Percentiles rank a stretch among this genome's conserved stretches.
These are phyloP conservation scores for Dipodascopsis tothii DNA, from an alignment of 805 yeast species.

Conservation along the genomic window DNA sequence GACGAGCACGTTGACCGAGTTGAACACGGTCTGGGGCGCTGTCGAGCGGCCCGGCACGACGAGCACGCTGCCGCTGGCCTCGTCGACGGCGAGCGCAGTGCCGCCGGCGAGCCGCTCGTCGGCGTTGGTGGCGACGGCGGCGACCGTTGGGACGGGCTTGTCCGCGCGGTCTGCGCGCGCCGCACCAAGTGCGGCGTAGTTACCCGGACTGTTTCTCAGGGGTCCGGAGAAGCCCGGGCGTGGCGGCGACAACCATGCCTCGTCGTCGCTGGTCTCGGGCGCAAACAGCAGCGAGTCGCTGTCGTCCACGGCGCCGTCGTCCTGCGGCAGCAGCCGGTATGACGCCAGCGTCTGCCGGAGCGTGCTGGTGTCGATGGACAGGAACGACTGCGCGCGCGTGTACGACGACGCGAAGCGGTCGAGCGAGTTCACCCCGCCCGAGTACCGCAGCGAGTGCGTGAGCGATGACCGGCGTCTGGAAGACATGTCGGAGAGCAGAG, in stretches of 20 bases:
- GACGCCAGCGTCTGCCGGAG: conserved; percentile 43
- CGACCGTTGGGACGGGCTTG: background rate
- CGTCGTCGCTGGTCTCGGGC: background rate
- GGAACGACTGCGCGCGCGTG: conserved; percentile 70
- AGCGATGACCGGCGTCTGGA: conserved; percentile 6
- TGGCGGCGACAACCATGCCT: background rate
- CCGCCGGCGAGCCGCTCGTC: conserved; percentile 12
- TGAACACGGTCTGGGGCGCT: conserved; percentile 62
- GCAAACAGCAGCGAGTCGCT: background rate
- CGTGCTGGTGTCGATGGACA: conserved; percentile 54
- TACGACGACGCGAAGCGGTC: conserved; percentile 74
- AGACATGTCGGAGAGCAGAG: too few relatives aligned
- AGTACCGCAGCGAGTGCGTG: conserved; percentile 38
- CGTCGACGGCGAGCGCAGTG: conserved; percentile 42
- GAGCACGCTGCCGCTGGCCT: conserved; percentile 58
- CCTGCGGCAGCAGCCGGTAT: conserved; percentile 13
- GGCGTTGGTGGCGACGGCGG: background rate
- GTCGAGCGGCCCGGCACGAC: conserved; percentile 82
- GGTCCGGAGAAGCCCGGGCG: too few relatives aligned
- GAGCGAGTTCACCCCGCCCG: conserved; percentile 60
- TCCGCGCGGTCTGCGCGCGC: background rate
- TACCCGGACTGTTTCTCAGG: too few relatives aligned
- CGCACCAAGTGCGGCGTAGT: too few relatives aligned
- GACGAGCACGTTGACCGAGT: conserved; percentile 56
- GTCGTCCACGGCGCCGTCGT: background rate